Evolutionary conservation across 192 early-diverging fungal species (phyloP).

Genomic region (Backusella parvicylindrica): DNA sequence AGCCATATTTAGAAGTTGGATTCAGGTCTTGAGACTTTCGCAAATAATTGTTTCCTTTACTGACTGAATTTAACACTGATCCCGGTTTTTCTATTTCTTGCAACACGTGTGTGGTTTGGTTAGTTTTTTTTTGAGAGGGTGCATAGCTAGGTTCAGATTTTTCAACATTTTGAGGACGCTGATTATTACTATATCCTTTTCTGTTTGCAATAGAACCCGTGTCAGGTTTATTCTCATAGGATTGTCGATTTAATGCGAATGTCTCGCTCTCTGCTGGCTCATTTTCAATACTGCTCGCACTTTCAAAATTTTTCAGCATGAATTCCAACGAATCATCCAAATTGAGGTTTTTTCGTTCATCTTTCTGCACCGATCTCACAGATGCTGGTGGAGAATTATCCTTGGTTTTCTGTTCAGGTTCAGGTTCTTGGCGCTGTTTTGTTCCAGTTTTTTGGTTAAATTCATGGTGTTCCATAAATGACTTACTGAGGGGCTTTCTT

Average conservation of each 20-base stretch:
- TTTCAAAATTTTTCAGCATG: neutral
- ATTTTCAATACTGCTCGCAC: no score
- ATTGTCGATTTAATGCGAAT: neutral
- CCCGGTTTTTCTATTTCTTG: neutral
- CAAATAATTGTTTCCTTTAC: neutral
- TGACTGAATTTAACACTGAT: neutral
- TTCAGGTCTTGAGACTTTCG: neutral
- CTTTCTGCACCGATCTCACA: neutral
- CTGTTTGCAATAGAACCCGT: neutral
- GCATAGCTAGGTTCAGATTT: neutral
- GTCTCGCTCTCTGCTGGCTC: neutral
- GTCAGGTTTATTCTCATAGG: neutral
- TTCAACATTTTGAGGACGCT: neutral
- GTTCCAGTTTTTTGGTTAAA: neutral
- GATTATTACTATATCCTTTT: neutral
- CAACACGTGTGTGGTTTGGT: neutral
- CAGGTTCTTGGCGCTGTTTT: neutral
- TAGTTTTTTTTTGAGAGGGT: neutral
- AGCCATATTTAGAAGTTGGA: no score
- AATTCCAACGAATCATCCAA: neutral
- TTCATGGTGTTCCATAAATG: conserved; percentile 1
- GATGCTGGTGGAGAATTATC: neutral
- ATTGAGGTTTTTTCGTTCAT: neutral
- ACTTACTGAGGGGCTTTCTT: conserved; percentile 7
- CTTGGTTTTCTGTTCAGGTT: neutral